Percentiles rank a stretch among this genome's conserved stretches.
Conservation (phyloP, 2,329 filamentous ascomycete species). For the Bipolaris bicolor region DNA sequence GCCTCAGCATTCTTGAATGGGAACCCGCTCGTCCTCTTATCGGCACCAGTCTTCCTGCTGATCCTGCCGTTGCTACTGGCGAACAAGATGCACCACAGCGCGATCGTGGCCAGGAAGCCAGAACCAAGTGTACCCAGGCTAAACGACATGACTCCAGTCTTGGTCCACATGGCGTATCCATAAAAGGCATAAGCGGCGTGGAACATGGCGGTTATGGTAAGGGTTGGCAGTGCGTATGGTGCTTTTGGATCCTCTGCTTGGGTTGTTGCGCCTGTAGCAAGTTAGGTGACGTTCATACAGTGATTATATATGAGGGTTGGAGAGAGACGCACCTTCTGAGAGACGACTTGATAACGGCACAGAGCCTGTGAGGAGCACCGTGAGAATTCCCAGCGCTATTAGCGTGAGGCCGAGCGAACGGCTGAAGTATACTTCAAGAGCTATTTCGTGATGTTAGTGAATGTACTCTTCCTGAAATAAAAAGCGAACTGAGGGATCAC, state of each 20-base stretch:
- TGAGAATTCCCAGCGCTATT: conserved; percentile 66
- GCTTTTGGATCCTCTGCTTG: conserved; percentile 46
- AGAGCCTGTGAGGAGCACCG: conserved; percentile 72
- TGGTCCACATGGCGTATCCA: conserved; percentile 70
- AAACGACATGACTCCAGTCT: conserved; percentile 62
- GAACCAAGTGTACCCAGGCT: conserved; percentile 65
- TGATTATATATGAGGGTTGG: background rate
- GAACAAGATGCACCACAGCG: conserved; percentile 69
- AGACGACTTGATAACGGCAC: conserved; percentile 67
- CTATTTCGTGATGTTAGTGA: conserved; percentile 44
- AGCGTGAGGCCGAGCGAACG: conserved; percentile 72
- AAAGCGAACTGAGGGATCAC: conserved; percentile 18
- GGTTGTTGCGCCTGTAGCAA: conserved; percentile 41
- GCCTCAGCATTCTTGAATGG: conserved; percentile 68
- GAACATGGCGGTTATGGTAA: conserved; percentile 70
- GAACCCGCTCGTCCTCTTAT: conserved; percentile 70
- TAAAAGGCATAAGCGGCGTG: conserved; percentile 63
- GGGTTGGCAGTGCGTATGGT: conserved; percentile 64
- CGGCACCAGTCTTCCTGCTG: conserved; percentile 67
- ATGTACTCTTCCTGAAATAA: background rate
- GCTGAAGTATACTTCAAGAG: conserved; percentile 74
- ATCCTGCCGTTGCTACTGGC: conserved; percentile 63
- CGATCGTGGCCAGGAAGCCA: conserved; percentile 64
- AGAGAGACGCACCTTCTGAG: conserved; percentile 31
- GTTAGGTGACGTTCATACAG: background rate